phyloP scores from a whole-genome alignment of 371 early-diverging fungal genomes.

The Fennellomyces sp. region DNA sequence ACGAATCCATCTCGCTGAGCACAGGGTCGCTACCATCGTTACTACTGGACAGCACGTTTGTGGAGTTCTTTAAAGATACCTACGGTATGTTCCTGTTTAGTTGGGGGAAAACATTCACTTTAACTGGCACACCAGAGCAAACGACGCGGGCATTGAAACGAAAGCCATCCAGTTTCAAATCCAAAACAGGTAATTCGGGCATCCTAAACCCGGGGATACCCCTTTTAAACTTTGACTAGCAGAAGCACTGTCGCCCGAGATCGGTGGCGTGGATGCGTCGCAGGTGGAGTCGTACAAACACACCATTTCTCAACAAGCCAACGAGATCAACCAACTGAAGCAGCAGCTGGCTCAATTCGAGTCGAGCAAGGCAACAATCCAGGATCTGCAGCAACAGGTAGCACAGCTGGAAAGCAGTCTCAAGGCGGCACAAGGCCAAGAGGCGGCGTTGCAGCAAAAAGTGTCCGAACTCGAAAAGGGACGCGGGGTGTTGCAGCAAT shows the following conservation, averaged over 20 bases:
- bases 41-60: conserved; percentile 81
- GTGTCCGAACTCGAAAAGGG: conserved; percentile 42
- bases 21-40: conserved; percentile 57
- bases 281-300: conserved; percentile 49
- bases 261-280: conserved; percentile 24
- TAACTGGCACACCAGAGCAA: not conserved
- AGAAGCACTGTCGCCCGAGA: conserved; percentile 1
- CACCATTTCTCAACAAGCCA: conserved; percentile 47
- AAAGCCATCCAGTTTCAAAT: conserved; percentile 34
- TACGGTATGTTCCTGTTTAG: conserved; percentile 57
- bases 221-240: not conserved
- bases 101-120: not conserved
- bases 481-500: conserved; percentile 16
- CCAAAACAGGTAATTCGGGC: not conserved
- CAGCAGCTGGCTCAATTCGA: conserved; percentile 22
- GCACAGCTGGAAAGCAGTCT: conserved; percentile 25
- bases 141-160: conserved; percentile 34
- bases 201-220: not conserved
- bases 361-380: conserved; percentile 9
- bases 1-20: conserved; percentile 44
- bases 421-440: conserved; percentile 10
- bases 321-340: conserved; percentile 29
- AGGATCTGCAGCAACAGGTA: conserved; percentile 19
- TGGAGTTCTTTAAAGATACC: conserved; percentile 79
- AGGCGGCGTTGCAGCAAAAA: conserved; percentile 7